Evolutionary conservation across 768 basidiomycete genomes (phyloP).

Genomic region (Pleurotus platypus): DNA sequence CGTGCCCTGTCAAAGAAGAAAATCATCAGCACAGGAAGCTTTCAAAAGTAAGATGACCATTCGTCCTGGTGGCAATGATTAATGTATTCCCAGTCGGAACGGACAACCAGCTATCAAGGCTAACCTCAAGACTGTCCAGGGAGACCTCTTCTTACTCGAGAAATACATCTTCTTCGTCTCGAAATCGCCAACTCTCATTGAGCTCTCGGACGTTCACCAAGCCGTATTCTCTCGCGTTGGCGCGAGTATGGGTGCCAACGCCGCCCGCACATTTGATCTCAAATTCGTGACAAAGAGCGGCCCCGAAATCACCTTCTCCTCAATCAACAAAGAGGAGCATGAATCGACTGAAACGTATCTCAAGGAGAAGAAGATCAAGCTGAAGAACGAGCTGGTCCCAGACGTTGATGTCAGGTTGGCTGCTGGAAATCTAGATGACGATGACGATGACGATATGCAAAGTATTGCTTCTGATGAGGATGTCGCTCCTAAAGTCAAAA

Average conservation of each 20-base stretch:
- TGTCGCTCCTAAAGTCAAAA: conserved; percentile 49
- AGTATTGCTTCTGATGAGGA: conserved; percentile 76
- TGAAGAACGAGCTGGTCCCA: conserved; percentile 94
- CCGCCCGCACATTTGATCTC: conserved; percentile 92
- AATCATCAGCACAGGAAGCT: conserved; percentile 82
- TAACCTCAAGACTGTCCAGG: conserved; percentile 94
- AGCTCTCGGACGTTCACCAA: conserved; percentile 85
- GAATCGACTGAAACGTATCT: conserved; percentile 82
- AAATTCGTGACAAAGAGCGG: conserved; percentile 83
- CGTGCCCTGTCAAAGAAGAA: conserved; percentile 88
- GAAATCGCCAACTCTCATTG: conserved; percentile 88
- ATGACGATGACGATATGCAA: conserved; percentile 81
- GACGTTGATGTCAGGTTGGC: conserved; percentile 77
- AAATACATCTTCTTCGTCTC: conserved; percentile 98
- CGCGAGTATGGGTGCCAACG: conserved; percentile 73
- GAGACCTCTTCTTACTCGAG: conserved; percentile 96
- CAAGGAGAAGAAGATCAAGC: conserved; percentile 84
- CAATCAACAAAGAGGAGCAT: conserved; percentile 95
- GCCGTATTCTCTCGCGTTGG: conserved; percentile 94
- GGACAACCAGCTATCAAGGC: conserved; percentile 96
- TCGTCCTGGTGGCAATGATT: not conserved
- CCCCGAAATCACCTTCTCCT: conserved; percentile 85
- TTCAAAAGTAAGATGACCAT: conserved; percentile 62
- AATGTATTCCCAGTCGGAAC: conserved; percentile 57
- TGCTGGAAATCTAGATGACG: conserved; percentile 61